Evolutionary conservation across 148 eudicot genomes (phyloP).

Genomic region (Nepenthes mirabilis): DNA sequence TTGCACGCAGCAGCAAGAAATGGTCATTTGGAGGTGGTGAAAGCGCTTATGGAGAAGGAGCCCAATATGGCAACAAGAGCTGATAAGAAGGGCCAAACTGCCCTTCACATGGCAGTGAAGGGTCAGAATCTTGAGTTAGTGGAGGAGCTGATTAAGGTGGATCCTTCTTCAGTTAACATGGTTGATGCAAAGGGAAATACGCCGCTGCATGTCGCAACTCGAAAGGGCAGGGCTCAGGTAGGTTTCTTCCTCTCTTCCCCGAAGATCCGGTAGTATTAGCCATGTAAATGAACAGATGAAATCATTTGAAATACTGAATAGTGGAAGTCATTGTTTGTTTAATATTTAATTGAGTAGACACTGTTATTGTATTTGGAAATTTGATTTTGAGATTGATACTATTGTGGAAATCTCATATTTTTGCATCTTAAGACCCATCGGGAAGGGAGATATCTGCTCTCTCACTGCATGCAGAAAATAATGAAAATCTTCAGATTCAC

Average conservation of each 20-base stretch:
- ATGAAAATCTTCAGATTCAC: too few relatives aligned
- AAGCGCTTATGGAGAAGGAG: constrained; percentile 54
- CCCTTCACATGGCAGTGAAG: constrained; percentile 93
- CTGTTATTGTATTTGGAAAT: too few relatives aligned
- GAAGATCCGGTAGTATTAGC: neutral
- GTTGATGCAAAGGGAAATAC: constrained; percentile 73
- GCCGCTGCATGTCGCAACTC: constrained; percentile 60
- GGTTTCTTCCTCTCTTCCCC: neutral
- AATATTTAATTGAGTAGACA: too few relatives aligned
- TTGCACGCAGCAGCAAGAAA: constrained; percentile 82
- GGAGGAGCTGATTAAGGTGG: constrained; percentile 55
- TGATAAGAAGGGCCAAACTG: constrained; percentile 88
- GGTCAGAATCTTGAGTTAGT: constrained; percentile 75
- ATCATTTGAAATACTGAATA: neutral
- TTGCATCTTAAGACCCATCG: too few relatives aligned
- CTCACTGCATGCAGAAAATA: too few relatives aligned
- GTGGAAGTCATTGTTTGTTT: too few relatives aligned
- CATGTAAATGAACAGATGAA: neutral
- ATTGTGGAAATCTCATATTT: too few relatives aligned
- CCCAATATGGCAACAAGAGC: constrained; percentile 44
- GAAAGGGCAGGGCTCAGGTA: constrained; percentile 79
- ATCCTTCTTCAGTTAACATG: constrained; percentile 47
- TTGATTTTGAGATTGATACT: too few relatives aligned
- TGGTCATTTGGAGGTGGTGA: constrained; percentile 66
- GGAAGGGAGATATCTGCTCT: too few relatives aligned